A percentile compares a stretch with the other conserved stretches of the same genome.
These are phyloP conservation scores for Quercus glauca DNA, from an alignment of 306 rosid genomes.

Conservation along the genomic window DNA sequence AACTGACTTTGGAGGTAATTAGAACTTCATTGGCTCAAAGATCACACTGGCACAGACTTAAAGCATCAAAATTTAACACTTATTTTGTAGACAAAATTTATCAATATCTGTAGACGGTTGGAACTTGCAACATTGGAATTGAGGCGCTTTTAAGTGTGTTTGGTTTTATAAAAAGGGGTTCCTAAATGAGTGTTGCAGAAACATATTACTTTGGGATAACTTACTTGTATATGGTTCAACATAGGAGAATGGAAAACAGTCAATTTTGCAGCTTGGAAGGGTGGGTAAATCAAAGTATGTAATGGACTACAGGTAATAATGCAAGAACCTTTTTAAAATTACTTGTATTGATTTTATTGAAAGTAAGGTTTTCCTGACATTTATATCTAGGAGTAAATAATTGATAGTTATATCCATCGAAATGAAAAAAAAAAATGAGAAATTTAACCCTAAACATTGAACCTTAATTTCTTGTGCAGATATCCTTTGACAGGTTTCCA, in stretches of 20 bases:
- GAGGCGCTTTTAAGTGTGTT: neutral
- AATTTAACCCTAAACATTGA: conserved; percentile 8
- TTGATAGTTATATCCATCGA: neutral
- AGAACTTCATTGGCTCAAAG: neutral
- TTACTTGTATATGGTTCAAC: conserved; percentile 12
- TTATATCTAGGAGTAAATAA: neutral
- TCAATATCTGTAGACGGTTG: no score
- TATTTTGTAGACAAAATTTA: no score
- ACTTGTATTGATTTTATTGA: neutral
- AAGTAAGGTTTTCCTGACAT: neutral
- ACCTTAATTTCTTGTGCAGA: conserved; percentile 38
- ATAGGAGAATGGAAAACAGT: conserved; percentile 78
- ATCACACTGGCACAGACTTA: neutral
- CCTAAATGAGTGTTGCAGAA: neutral
- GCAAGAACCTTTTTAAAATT: neutral
- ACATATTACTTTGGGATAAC: neutral
- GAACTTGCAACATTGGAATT: neutral
- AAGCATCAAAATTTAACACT: neutral
- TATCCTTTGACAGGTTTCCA: conserved; percentile 97
- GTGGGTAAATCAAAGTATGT: conserved; percentile 70
- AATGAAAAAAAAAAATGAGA: neutral
- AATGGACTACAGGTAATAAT: conserved; percentile 85
- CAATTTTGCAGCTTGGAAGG: conserved; percentile 84
- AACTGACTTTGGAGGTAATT: conserved; percentile 77
- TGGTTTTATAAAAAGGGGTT: neutral